Conservation (phyloP, 371 early-diverging fungal species). For the Scutellospora calospora region DNA sequence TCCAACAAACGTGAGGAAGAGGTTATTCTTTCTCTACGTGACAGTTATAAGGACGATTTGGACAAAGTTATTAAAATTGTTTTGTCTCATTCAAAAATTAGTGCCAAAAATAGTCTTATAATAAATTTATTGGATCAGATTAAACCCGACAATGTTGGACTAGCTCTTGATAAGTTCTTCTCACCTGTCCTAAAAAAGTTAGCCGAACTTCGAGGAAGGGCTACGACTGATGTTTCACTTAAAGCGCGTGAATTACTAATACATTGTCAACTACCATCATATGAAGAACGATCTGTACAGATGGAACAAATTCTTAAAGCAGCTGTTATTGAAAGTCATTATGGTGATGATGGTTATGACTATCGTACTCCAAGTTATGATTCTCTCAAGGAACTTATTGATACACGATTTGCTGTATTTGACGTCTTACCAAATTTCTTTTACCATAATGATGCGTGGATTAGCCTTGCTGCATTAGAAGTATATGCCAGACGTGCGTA, state of each 20-base stretch:
- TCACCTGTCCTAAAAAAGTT: constrained; percentile 82
- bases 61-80: constrained; percentile 80
- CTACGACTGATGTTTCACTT: constrained; percentile 88
- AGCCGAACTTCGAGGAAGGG: constrained; percentile 81
- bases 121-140: constrained; percentile 82
- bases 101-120: constrained; percentile 81
- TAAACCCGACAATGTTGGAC: constrained; percentile 68
- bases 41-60: constrained; percentile 84
- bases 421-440: constrained; percentile 96
- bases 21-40: constrained; percentile 84
- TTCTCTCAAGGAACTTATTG: constrained; percentile 88
- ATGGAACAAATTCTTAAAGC: constrained; percentile 86
- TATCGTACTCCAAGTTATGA: constrained; percentile 82
- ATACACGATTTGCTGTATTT: constrained; percentile 93
- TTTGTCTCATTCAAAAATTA: constrained; percentile 86
- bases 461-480: constrained; percentile 91
- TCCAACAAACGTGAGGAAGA: constrained; percentile 83
- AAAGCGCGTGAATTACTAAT: constrained; percentile 94
- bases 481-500: constrained; percentile 96
- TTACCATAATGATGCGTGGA: constrained; percentile 80
- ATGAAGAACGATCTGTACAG: constrained; percentile 86
- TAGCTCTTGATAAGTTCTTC: constrained; percentile 77
- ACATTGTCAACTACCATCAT: constrained; percentile 91
- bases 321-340: constrained; percentile 82
- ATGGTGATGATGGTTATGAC: constrained; percentile 76